These are phyloP conservation scores for Suillus subaureus DNA, from an alignment of 768 basidiomycete species.

Conservation along the genomic window DNA sequence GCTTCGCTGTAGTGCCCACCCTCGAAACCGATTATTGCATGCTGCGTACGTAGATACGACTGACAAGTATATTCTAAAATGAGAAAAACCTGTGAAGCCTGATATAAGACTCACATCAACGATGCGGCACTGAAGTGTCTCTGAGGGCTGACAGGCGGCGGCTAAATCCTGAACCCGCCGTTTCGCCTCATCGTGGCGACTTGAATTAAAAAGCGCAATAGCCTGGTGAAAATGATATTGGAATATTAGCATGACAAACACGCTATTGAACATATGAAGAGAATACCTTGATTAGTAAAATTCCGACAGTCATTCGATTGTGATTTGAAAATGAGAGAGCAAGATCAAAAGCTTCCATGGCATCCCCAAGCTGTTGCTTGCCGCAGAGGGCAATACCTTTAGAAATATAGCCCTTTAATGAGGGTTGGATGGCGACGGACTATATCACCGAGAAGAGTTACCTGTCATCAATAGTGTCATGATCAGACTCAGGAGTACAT, in stretches of 20 bases:
- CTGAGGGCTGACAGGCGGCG: neutral
- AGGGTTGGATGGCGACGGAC: no score
- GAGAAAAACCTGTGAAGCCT: neutral
- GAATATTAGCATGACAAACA: neutral
- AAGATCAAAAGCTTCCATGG: neutral
- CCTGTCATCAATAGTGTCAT: no score
- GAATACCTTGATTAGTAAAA: neutral
- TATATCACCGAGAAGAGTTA: no score
- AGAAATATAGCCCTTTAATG: neutral
- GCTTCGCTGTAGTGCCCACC: neutral
- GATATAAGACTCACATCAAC: neutral
- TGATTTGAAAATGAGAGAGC: neutral
- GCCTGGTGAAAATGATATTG: neutral
- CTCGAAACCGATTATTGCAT: neutral
- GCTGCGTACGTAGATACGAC: neutral
- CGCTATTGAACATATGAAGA: neutral
- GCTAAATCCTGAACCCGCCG: neutral
- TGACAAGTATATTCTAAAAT: neutral
- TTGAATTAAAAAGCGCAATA: neutral
- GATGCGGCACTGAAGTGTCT: neutral
- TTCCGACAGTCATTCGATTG: neutral
- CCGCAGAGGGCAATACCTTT: conserved; percentile 2
- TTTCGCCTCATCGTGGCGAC: neutral
- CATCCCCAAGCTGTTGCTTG: neutral
- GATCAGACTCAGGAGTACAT: no score